Conservation (phyloP, 768 basidiomycete genomes). For the Fomitopsis serialis region DNA sequence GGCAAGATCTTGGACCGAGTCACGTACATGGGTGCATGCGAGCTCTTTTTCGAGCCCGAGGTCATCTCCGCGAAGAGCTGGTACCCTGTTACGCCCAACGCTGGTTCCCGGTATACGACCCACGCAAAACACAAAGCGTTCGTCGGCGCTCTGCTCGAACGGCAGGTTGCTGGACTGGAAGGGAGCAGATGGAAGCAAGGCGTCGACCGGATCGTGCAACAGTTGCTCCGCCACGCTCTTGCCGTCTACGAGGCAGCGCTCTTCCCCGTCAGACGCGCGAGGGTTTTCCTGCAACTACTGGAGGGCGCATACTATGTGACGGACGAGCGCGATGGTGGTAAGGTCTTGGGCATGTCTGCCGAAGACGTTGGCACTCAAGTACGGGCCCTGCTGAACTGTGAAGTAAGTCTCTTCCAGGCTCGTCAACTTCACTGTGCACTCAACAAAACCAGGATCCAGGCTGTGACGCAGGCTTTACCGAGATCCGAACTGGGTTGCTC, state of each 20-base stretch:
- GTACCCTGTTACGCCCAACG: background rate
- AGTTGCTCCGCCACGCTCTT: constrained; percentile 44
- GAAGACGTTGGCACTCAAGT: constrained; percentile 37
- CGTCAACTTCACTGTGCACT: background rate
- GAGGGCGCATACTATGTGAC: constrained; percentile 42
- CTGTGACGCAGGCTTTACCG: constrained; percentile 22
- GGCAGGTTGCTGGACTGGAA: constrained; percentile 54
- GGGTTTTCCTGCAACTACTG: constrained; percentile 49
- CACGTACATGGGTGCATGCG: constrained; percentile 62
- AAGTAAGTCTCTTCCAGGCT: constrained; percentile 33
- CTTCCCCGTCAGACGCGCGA: constrained; percentile 55
- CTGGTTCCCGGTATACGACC: background rate
- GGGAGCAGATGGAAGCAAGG: constrained; percentile 53
- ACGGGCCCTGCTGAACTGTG: constrained; percentile 31
- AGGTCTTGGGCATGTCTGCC: background rate
- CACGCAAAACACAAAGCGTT: constrained; percentile 16
- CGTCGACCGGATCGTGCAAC: constrained; percentile 33
- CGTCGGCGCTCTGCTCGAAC: constrained; percentile 53
- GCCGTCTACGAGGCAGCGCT: constrained; percentile 40
- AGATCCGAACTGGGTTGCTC: constrained; percentile 41
- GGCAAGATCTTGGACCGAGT: constrained; percentile 56
- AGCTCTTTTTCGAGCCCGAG: constrained; percentile 49
- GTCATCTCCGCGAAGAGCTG: constrained; percentile 39
- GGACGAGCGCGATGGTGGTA: constrained; percentile 1
- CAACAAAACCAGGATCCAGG: constrained; percentile 20